Percentiles rank a stretch among this genome's conserved stretches.
These are phyloP conservation scores for Aegilops sharonensis DNA, from an alignment of 176 grass and related monocot genomes.

Conservation along the genomic window DNA sequence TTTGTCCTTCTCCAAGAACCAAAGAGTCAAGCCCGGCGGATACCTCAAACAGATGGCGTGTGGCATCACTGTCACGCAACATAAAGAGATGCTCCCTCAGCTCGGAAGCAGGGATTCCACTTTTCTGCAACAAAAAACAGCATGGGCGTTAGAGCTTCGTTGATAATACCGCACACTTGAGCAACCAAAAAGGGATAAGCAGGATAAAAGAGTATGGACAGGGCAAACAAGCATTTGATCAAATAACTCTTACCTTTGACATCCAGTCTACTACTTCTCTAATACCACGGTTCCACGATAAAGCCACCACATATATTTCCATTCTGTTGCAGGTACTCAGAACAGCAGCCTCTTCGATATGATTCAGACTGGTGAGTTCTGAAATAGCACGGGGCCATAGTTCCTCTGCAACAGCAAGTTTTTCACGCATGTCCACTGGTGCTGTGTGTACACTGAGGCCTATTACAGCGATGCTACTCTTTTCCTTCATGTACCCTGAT, in stretches of 20 bases:
- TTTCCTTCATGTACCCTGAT: constrained; percentile 96
- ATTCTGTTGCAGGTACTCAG: constrained; percentile 99
- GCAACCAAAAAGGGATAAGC: constrained; percentile 20
- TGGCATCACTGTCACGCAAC: constrained; percentile 79
- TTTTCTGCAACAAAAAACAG: constrained; percentile 49
- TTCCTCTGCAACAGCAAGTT: constrained; percentile 88
- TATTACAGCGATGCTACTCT: constrained; percentile 89
- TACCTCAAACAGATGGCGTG: constrained; percentile 81
- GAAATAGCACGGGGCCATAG: constrained; percentile 88
- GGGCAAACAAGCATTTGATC: constrained; percentile 2
- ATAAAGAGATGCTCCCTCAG: constrained; percentile 85
- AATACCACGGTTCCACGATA: constrained; percentile 97
- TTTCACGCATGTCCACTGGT: constrained; percentile 95
- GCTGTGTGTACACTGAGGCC: constrained; percentile 93
- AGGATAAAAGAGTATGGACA: not conserved
- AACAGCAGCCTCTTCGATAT: constrained; percentile 98
- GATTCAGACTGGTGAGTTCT: constrained; percentile 78
- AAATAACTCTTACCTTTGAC: constrained; percentile 68
- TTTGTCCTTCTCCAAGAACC: constrained; percentile 86
- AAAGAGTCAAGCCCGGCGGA: constrained; percentile 84
- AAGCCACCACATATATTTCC: constrained; percentile 92
- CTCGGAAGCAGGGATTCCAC: constrained; percentile 75
- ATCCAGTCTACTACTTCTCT: constrained; percentile 98
- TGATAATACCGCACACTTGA: constrained; percentile 3
- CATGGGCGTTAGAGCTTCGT: constrained; percentile 21